Evolutionary conservation across 306 rosid genomes (phyloP).

Genomic region (Acacia acuminata): DNA sequence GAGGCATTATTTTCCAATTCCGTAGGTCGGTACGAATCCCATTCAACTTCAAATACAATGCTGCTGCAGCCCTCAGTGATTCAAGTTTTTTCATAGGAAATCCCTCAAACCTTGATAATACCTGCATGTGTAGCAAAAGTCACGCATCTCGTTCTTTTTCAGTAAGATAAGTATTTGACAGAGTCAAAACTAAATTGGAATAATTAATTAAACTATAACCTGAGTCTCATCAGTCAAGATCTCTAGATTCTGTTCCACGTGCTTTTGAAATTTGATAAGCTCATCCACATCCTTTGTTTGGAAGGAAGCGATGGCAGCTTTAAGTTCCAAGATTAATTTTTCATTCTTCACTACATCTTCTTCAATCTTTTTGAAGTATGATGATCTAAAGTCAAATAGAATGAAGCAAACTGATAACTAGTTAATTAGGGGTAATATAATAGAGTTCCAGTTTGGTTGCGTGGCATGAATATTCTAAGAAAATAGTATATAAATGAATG

Average conservation of each 20-base stretch:
- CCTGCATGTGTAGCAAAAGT: conserved; percentile 1
- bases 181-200: background rate
- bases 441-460: background rate
- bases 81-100: conserved; percentile 45
- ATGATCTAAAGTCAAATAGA: conserved; percentile 23
- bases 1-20: conserved; percentile 16
- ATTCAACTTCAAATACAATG: conserved; percentile 39
- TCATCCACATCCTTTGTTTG: conserved; percentile 39
- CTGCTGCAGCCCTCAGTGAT: conserved; percentile 44
- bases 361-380: conserved; percentile 43
- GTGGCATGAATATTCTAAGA: background rate
- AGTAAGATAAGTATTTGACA: background rate
- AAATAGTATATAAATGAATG: background rate
- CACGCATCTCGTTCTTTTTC: background rate
- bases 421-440: background rate
- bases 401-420: background rate
- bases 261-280: conserved; percentile 39
- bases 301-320: conserved; percentile 37
- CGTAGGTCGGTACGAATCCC: conserved; percentile 22
- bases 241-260: conserved; percentile 36
- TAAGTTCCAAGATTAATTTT: conserved; percentile 14
- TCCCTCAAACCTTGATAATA: conserved; percentile 24
- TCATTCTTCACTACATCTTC: conserved; percentile 23
- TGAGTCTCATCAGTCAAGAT: conserved; percentile 47
- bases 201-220: conserved; percentile 10